These are phyloP conservation scores for Starmera quercuum DNA, from an alignment of 805 yeast species.

Conservation along the genomic window DNA sequence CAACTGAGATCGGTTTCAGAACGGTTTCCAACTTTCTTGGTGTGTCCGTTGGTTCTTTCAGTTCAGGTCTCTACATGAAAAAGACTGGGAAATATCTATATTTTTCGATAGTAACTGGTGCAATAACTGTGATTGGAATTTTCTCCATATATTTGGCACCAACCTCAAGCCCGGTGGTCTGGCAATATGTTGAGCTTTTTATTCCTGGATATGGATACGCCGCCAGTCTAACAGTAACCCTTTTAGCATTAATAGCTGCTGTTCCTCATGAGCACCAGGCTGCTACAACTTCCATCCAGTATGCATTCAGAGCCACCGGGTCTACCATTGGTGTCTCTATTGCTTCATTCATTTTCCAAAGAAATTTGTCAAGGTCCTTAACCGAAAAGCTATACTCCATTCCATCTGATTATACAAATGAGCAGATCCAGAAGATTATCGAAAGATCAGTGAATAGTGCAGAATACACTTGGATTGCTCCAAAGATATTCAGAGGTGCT, in stretches of 20 bases:
- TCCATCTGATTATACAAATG: conserved; percentile 11
- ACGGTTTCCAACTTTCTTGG: conserved; percentile 56
- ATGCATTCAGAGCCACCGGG: conserved; percentile 81
- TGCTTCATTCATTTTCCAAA: conserved; percentile 60
- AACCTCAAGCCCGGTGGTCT: conserved; percentile 18
- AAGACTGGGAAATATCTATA: conserved; percentile 56
- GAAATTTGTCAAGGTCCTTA: conserved; percentile 28
- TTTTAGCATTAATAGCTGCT: conserved; percentile 70
- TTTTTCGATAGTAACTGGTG: conserved; percentile 34
- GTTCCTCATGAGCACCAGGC: conserved; percentile 70
- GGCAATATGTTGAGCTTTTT: conserved; percentile 38
- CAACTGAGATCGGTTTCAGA: conserved; percentile 52
- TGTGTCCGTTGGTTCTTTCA: conserved; percentile 58
- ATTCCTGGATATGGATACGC: conserved; percentile 64
- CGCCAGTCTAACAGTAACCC: conserved; percentile 57
- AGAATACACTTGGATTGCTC: conserved; percentile 40
- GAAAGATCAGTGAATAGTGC: conserved; percentile 41
- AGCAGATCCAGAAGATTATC: conserved; percentile 22
- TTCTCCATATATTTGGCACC: conserved; percentile 21
- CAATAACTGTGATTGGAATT: conserved; percentile 41
- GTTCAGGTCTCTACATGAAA: conserved; percentile 61
- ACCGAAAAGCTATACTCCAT: conserved; percentile 11
- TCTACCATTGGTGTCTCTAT: conserved; percentile 76
- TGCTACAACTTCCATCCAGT: conserved; percentile 81
- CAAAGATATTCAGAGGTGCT: conserved; percentile 31